These are phyloP conservation scores for Colletotrichum zoysiae DNA, from an alignment of 2,329 filamentous ascomycete genomes.

Conservation along the genomic window DNA sequence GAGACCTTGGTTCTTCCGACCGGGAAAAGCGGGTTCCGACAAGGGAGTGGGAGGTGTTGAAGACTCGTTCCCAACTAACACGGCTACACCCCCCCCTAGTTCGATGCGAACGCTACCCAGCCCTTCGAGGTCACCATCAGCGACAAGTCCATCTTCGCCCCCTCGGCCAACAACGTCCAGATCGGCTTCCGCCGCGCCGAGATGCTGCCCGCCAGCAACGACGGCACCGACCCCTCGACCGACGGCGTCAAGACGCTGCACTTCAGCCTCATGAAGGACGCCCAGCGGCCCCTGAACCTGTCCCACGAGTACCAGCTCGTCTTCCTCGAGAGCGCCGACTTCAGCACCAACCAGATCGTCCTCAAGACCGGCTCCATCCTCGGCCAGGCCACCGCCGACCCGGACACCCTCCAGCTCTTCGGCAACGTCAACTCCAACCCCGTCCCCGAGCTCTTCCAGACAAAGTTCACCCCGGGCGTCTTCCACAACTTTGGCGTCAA, in stretches of 20 bases:
- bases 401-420: constrained; percentile 60
- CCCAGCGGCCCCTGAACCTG: constrained; percentile 64
- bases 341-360: constrained; percentile 64
- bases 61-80: constrained; percentile 11
- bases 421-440: constrained; percentile 61
- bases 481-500: constrained; percentile 74
- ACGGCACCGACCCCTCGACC: constrained; percentile 63
- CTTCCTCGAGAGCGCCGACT: constrained; percentile 62
- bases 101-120: constrained; percentile 57
- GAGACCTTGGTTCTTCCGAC: background rate
- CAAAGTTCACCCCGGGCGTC: constrained; percentile 61
- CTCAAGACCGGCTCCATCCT: constrained; percentile 69
- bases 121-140: constrained; percentile 67
- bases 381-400: constrained; percentile 51
- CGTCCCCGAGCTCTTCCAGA: constrained; percentile 63
- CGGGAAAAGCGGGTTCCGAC: background rate
- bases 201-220: constrained; percentile 64
- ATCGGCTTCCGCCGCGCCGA: constrained; percentile 72
- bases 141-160: constrained; percentile 71
- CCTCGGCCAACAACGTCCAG: constrained; percentile 62
- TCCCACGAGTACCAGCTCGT: constrained; percentile 72
- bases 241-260: constrained; percentile 71
- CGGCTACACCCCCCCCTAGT: constrained; percentile 45
- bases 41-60: too few relatives aligned
- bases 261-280: constrained; percentile 69